phyloP scores from a whole-genome alignment of 2,329 filamentous ascomycete genomes.

The Lecanicillium sp. region DNA sequence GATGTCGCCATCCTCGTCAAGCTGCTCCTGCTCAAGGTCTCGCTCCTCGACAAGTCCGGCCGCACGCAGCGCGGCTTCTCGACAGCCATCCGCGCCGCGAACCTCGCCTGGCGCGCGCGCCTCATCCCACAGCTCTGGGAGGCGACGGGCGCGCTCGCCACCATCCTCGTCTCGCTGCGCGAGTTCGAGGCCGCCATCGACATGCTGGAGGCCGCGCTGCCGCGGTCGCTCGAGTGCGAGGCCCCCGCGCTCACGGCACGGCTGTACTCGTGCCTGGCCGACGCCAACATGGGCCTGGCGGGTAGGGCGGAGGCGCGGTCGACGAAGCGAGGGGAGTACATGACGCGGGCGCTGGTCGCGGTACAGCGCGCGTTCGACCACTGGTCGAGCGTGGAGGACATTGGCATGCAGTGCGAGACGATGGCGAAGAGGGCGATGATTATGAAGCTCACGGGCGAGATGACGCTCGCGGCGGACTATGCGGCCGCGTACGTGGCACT shows the following conservation, averaged over 20 bases:
- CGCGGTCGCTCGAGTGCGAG: slow-evolving; percentile 68
- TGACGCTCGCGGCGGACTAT: slow-evolving; percentile 57
- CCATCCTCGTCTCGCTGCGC: slow-evolving; percentile 61
- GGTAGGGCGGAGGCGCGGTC: slow-evolving; percentile 43
- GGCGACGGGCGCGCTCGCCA: slow-evolving; percentile 59
- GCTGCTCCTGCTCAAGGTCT: slow-evolving; percentile 66
- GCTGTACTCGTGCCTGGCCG: slow-evolving; percentile 65
- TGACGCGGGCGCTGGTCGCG: slow-evolving; percentile 53
- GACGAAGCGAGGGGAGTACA: slow-evolving; percentile 45
- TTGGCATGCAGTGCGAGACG: slow-evolving; percentile 67
- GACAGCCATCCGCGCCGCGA: slow-evolving; percentile 67
- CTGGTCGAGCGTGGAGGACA: slow-evolving; percentile 59
- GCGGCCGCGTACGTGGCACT: slow-evolving; percentile 60
- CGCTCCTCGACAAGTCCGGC: slow-evolving; percentile 61
- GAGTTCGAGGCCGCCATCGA: slow-evolving; percentile 64
- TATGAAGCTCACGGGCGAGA: slow-evolving; percentile 63
- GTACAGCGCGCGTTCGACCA: slow-evolving; percentile 58
- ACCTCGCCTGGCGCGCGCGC: slow-evolving; percentile 63
- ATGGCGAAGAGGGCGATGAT: slow-evolving; percentile 77
- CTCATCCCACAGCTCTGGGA: slow-evolving; percentile 68
- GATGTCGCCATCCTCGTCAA: slow-evolving; percentile 62
- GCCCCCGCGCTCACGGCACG: slow-evolving; percentile 56
- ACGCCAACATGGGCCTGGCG: slow-evolving; percentile 73
- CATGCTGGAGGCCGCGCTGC: slow-evolving; percentile 63
- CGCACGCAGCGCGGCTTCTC: slow-evolving; percentile 71